Base-by-base conservation (phyloP, 1,284 basidiomycete genomes). In the Psilocybe mexicana region DNA sequence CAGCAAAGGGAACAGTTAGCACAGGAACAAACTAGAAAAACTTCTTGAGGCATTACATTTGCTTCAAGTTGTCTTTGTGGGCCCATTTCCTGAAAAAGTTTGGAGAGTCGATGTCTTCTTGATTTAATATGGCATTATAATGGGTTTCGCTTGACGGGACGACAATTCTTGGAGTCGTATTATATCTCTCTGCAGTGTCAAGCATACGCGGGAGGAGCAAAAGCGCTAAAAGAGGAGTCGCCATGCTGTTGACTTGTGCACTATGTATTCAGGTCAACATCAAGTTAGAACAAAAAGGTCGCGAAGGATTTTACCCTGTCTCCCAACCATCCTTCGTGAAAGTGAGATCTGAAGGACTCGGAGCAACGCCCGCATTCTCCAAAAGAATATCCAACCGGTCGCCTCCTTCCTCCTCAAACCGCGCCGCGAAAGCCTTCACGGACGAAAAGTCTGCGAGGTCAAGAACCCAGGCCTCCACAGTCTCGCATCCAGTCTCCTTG, bases 211-310 rank as follows among this genome's bases (percentile, higher is more conserved):
- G 79, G 2, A 81, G 66, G 12, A 82, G 69, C 8, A 72, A 71
- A 12, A 80, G 52, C 0, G 71, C 69, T 3, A 79, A 62, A 0
- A 81, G 63, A 2, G 73, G 58, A 1, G 70, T 67, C 1, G 76
- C 69, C 0, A 82, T 60, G 61, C 73, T 64, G 60, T 80, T 79
- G 10, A 77, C 72, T 63, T 81, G 76, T 80, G 51, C n/a, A 36
- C 25, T 25, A 6, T 14, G 42, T 12, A 40, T 10, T 38, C 12
- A 11, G 23, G 25, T 25, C 23, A 25, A 43, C 14, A 24, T 7
- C 30, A 23, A 12, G 10, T 5, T 5, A 28, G n/a, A 28, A 25
- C n/a, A 24, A 25, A 4, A 38, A 28, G 25, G 5, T 18, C 18
- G 18, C 18, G 18, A 18, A 10, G 23, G 18, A 14, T 8, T 73